These are phyloP conservation scores for Leishmania amazonensis DNA, from an alignment of 208 protist species.

Conservation along the genomic window DNA sequence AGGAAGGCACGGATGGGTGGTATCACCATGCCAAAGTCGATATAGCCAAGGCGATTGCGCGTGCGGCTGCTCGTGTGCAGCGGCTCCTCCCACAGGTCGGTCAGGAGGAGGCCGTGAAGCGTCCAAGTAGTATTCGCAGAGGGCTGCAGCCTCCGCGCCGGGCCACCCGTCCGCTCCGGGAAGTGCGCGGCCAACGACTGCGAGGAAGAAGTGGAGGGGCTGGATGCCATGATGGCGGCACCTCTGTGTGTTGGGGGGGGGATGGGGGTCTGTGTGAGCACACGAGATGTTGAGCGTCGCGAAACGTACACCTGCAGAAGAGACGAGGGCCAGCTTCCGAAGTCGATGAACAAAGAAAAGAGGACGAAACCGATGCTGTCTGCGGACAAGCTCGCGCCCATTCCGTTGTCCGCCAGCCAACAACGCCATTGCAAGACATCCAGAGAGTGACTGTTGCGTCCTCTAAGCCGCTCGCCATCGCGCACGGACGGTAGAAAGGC, in stretches of 20 bases:
- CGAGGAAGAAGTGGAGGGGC: not conserved
- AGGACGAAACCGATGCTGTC: not conserved
- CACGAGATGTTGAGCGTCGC: not conserved
- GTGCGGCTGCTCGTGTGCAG: slow-evolving; percentile 78
- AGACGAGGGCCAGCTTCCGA: slow-evolving; percentile 6
- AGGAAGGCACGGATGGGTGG: slow-evolving; percentile 77
- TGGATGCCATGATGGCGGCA: not conserved
- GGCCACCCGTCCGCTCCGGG: slow-evolving; percentile 6
- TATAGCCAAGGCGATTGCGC: slow-evolving; percentile 69
- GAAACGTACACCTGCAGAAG: not conserved
- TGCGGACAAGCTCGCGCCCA: not conserved
- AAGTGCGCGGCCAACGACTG: slow-evolving; percentile 16
- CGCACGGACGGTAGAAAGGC: not conserved
- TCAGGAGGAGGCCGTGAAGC: slow-evolving; percentile 46
- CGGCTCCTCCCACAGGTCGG: slow-evolving; percentile 81
- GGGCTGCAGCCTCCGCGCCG: not conserved
- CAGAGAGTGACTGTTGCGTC: not conserved
- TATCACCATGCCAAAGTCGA: slow-evolving; percentile 88
- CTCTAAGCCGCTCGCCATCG: not conserved
- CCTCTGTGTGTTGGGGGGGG: not conserved
- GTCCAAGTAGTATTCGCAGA: slow-evolving; percentile 2
- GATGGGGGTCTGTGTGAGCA: not conserved
- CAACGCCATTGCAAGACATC: not conserved
- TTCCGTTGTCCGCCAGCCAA: not conserved
- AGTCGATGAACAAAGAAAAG: not conserved